Base-by-base conservation (phyloP, 352 stramenopile genomes). In the Phytopythium boreale region DNA sequence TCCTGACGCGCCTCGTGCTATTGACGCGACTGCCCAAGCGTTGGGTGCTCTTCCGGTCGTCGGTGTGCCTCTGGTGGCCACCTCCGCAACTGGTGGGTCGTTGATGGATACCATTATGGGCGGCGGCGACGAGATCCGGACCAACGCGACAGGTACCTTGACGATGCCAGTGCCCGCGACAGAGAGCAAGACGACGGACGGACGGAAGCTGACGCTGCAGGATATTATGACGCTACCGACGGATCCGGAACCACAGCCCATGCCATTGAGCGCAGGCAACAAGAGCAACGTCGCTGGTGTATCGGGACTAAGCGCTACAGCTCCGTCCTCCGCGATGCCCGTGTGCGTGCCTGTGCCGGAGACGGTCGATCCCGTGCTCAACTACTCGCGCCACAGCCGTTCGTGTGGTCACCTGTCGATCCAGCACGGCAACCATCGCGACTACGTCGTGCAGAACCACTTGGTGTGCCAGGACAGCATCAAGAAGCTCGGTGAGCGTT, bases 391-490 rank as follows among this genome's bases (percentile, higher is more conserved):
- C 0, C 84, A 93, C 64, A 90, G 79, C 60, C 77, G 75, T 9
- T 79, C 75, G 4, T 93, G 84, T 63, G 82, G 84, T 9, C 84
- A 93, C 50, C 70, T 93, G 59, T 85, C 82, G 53, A 93, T 93
- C 43, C 72, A 87, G 62, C 84, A 93, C 60, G 84, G 84, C 22
- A 82, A 91, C 65, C 84, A 93, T 56, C 82, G 78, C 56, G 84
- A 93, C 65, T 93, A 90, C 61, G 82, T 93, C 41, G 84, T 93
- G 51, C 84, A 90, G 61, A 91, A 93, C 66, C 84, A 93, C 52
- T 72, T 93, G 36, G 79, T 93, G 55, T 93, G 84, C 59, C 77
- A 90, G 69, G 75, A 91, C 60, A 90, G 69, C 59, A 75, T 93
- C 65, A 89, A 70, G 41, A 80, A 67, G 41, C 64, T 91, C 26